Evolutionary conservation across 169 alveolate species (phyloP), one percentile per base, ranked within the genome.

Genomic region (Fabrea salina): DNA sequence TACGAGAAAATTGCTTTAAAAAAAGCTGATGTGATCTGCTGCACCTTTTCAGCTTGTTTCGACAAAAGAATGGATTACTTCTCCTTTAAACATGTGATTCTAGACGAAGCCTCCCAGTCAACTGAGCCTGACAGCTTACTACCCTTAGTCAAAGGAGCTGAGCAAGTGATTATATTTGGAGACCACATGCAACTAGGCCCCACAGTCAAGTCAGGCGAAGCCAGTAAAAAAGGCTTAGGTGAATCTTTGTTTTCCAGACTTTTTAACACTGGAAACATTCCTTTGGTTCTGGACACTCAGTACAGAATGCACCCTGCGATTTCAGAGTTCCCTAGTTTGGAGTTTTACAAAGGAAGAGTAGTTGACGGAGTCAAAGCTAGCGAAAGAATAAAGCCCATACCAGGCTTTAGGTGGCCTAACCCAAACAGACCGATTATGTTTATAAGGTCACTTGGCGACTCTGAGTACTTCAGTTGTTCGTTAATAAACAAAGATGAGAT

Each of bases 271-370:
- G 84, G 82, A 66, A 74, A 66, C 37, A 4, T 6, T 7, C 97
- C 98, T 35, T 87, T 91, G 53, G 94, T 93, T 82, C 83, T 97
- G 44, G 93, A 95, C 87, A 98, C 94, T 16, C 96, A 97, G 84
- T 97, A 96, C 89, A 92, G 99, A 61, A 97, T 97, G 99, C 98
- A 96, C 79, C 98, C 98, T 49, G 93, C 94, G 44, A 87, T 97
- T 37, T 87, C 97, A 70, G 97, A 87, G 56, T 97, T 97, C 76
- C 98, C 99, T 4, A 90, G 97, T 6, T 92, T 91, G 68, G 92
- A 95, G 54, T 97, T 95, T 82, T 97, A 97, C 92, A 98, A 95
- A 81, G 98, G 98, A 47, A 86, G 94, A 25, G 86, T 95, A 40
- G 93, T 93, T 75, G 94, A 96, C 82, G 98, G 98, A 6, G 96